phyloP scores from a whole-genome alignment of 352 stramenopile species.

The Phytophthora podocarpi region DNA sequence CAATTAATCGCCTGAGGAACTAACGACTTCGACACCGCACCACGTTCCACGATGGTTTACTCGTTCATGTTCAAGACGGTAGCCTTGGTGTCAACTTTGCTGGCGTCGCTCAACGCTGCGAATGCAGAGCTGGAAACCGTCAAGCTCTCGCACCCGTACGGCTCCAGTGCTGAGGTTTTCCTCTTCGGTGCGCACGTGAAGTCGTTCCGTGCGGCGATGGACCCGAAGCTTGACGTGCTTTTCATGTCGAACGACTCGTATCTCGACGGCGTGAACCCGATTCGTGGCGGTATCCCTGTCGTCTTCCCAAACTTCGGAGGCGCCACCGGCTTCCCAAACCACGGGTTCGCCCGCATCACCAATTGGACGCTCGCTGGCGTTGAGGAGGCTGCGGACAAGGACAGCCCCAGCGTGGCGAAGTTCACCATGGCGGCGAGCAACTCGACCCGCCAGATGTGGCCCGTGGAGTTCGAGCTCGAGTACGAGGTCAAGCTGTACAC shows the following conservation, averaged over 20 bases:
- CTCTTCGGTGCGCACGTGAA: constrained; percentile 79
- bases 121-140: constrained; percentile 52
- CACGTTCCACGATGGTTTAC: constrained; percentile 33
- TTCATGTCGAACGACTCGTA: constrained; percentile 86
- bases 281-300: constrained; percentile 89
- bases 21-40: neutral
- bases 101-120: constrained; percentile 9
- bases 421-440: constrained; percentile 40
- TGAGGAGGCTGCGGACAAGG: constrained; percentile 14
- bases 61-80: constrained; percentile 24
- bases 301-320: constrained; percentile 92
- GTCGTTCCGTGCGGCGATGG: constrained; percentile 48
- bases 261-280: constrained; percentile 82
- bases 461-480: constrained; percentile 57
- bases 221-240: constrained; percentile 60
- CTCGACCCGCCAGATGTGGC: constrained; percentile 44
- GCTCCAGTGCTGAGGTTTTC: constrained; percentile 67
- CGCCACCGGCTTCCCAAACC: constrained; percentile 56
- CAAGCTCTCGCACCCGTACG: constrained; percentile 59
- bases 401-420: constrained; percentile 24
- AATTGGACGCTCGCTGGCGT: constrained; percentile 36
- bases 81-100: constrained; percentile 17
- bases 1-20: constrained; percentile 13
- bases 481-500: constrained; percentile 74
- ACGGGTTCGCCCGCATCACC: constrained; percentile 85